Evolutionary conservation across 2,329 filamentous ascomycete species (phyloP), one percentile per base, ranked within the genome.

Genomic region (Grosmannia huntii): DNA sequence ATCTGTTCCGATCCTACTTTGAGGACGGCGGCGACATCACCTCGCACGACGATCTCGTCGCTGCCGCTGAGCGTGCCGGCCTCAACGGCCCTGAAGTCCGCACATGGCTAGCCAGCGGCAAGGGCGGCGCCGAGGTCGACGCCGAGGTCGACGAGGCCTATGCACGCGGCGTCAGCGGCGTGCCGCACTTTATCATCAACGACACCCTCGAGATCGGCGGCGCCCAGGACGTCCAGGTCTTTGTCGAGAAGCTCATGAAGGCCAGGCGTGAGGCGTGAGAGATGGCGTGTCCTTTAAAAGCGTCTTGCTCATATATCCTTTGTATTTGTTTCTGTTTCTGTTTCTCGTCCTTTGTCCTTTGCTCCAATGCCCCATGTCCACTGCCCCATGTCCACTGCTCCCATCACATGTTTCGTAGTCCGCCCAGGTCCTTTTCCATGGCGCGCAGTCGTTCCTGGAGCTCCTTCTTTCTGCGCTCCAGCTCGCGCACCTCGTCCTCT

Each of bases 131-230:
- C 0, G 77, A 80, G 64, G 82, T 85, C 27, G 81, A 85, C 66
- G 64, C 64, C 46, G 79, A 84, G 65, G 81, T 82, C 6, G 66
- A 71, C 31, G 71, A 76, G 62, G 78, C 81, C 46, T 76, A 76
- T 63, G 68, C 67, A 10, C 75, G 78, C 65, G 72, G 72, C 11
- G 66, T 91, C 46, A 76, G 72, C 57, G 87, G 87, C 0, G 89
- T 94, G 61, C 88, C 89, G 7, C 82, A 87, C 68, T 91, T 89
- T 68, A 82, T 82, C 14, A 79, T 94, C 62, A 85, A 91, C 65
- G 84, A 76, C 1, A 75, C 74, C 63, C 85, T 83, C 69, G 79
- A 84, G 63, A 69, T 92, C 33, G 78, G 83, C 31, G 89, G 88
- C 1, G 88, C 87, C 1, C 84, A 90, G 71, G 86, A 90, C 60